phyloP scores from a whole-genome alignment of 2,329 filamentous ascomycete genomes.

The Fusarium sp. region DNA sequence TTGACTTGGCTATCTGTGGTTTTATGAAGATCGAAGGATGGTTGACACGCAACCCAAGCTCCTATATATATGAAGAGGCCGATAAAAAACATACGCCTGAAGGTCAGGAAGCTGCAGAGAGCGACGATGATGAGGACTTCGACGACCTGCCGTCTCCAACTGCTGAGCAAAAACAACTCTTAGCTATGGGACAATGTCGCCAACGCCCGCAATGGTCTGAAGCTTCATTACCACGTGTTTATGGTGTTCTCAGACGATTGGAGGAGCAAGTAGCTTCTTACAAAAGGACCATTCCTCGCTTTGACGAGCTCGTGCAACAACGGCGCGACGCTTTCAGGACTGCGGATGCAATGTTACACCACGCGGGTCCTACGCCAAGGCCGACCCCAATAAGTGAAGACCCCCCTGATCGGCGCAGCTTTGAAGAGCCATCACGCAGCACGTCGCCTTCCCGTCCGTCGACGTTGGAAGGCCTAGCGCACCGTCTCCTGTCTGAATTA shows the following conservation, averaged over 20 bases:
- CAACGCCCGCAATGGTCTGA: constrained; percentile 65
- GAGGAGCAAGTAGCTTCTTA: constrained; percentile 72
- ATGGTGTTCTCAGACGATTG: constrained; percentile 69
- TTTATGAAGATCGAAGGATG: constrained; percentile 91
- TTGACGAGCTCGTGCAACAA: constrained; percentile 77
- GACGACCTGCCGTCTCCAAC: constrained; percentile 28
- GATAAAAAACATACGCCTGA: constrained; percentile 40
- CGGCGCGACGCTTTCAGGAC: constrained; percentile 73
- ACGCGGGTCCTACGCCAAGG: constrained; percentile 48
- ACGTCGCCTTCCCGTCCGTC: constrained; percentile 66
- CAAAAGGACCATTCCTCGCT: constrained; percentile 74
- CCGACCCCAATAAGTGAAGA: constrained; percentile 49
- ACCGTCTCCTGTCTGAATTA: constrained; percentile 71
- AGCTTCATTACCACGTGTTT: constrained; percentile 64
- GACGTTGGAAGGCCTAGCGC: constrained; percentile 70
- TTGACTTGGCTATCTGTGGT: constrained; percentile 85
- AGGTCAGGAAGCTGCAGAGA: constrained; percentile 32
- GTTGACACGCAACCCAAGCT: constrained; percentile 79
- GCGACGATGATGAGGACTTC: constrained; percentile 38
- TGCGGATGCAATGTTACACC: constrained; percentile 62
- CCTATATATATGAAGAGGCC: constrained; percentile 63
- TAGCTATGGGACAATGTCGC: constrained; percentile 63
- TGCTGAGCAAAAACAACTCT: constrained; percentile 54
- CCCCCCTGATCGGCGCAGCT: constrained; percentile 57
- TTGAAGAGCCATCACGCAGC: constrained; percentile 59